Evolutionary conservation across 768 basidiomycete genomes (phyloP), one percentile per base, ranked within the genome.

Genomic region (Suillus bovinus): DNA sequence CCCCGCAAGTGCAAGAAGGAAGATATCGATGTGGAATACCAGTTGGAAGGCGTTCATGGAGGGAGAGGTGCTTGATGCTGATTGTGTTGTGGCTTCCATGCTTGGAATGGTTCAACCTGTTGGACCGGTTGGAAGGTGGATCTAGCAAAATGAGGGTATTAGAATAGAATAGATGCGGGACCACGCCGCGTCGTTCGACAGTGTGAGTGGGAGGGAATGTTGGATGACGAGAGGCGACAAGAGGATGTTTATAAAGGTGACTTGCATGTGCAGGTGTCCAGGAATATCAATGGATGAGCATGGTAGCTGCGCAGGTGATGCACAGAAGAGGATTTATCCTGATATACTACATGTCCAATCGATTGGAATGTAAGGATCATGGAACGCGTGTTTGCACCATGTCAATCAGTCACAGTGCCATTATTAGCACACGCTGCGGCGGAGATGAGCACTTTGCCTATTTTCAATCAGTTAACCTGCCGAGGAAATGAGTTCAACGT

Each of bases 1-100:
- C 0, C 71, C 76, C 41, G 82, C 71, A 55, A 80, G 39, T 20
- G 74, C 70, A 63, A 82, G 64, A 57, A 87, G 70, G 67, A 83
- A 76, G 56, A 84, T 67, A 72, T 82, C 75, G 62, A 84, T 66
- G 64, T 80, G 71, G 62, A 64, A 61, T 24, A 72, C 69, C 53
- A 77, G 29, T 20, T 11, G 29, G 36, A 54, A 29, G 22, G 55
- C 16, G 58, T 71, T 14, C 1, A 68, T 58, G 27, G 61, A 5
- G 24, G 38, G 24, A 39, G 9, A 27, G 24, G 53, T 29, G 16
- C 29, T 13, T 39, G 38, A 0, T 27, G 34, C 16, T 38, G 24
- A 17, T 39, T 39, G 24, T 17, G 55, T 39, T 27, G 36, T 5
- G 17, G 55, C 17, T 11, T 39, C 36, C 55, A 56, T 56, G 36